Percentiles rank a stretch among this genome's conserved stretches.
Evolutionary conservation across 257 asterid genomes (phyloP).

Genomic region (Cruciata laevipes): DNA sequence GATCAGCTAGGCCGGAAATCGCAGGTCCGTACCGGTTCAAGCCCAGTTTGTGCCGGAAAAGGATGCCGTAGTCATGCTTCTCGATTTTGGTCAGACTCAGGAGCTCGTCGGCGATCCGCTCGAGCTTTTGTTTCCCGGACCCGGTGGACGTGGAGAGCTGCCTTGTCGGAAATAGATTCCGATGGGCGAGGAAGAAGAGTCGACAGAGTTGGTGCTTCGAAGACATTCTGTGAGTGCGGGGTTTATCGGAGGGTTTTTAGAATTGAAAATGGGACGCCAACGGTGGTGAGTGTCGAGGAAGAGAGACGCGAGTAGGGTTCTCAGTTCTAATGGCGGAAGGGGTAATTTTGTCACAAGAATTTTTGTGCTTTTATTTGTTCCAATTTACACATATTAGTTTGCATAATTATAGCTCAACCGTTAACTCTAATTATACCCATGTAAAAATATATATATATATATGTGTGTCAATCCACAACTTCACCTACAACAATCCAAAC

Average conservation of each 20-base stretch:
- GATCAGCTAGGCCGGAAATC: conserved; percentile 18
- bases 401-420: too few species aligned
- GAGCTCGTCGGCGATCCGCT: conserved; percentile 71
- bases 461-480: too few species aligned
- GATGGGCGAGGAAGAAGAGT: conserved; percentile 20
- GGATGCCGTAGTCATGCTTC: conserved; percentile 61
- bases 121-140: conserved; percentile 51
- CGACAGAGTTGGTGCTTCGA: conserved; percentile 27
- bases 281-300: background rate
- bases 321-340: background rate
- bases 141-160: conserved; percentile 33
- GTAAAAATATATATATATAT: too few species aligned
- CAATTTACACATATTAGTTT: too few species aligned
- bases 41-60: conserved; percentile 63
- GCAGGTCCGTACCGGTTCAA: conserved; percentile 56
- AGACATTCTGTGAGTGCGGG: conserved; percentile 28
- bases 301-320: conserved; percentile 2
- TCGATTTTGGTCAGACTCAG: conserved; percentile 62
- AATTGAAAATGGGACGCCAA: conserved; percentile 16
- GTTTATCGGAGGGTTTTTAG: conserved; percentile 13
- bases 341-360: background rate
- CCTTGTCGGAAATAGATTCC: conserved; percentile 17
- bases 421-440: too few species aligned
- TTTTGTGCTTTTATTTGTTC: too few species aligned
- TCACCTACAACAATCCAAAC: too few species aligned